A percentile compares a stretch with the other conserved stretches of the same genome.
Evolutionary conservation across 116 monocot species (phyloP).

Genomic region (Zostera marina): DNA sequence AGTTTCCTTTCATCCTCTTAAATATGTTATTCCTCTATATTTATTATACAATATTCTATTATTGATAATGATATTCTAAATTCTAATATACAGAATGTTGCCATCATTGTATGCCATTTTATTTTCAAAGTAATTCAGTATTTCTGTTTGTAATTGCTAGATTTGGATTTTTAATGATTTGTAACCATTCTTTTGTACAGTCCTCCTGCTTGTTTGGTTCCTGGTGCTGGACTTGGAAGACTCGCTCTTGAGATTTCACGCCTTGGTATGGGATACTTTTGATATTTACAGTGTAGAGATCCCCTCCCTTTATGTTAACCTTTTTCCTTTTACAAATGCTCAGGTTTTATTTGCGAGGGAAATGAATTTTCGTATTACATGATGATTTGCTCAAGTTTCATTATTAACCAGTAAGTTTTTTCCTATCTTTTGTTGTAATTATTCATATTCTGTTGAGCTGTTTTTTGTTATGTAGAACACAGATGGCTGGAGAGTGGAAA

Average conservation of each 20-base stretch:
- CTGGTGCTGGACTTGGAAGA: slow-evolving; percentile 97
- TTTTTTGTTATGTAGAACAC: slow-evolving; percentile 32
- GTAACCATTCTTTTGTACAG: slow-evolving; percentile 26
- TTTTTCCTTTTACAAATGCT: background rate
- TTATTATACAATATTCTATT: too few relatives aligned
- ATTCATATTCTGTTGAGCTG: background rate
- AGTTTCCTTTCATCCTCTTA: too few relatives aligned
- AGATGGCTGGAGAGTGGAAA: slow-evolving; percentile 52
- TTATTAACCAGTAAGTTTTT: slow-evolving; percentile 79
- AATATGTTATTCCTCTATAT: too few relatives aligned
- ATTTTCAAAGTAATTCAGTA: too few relatives aligned
- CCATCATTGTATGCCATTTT: too few relatives aligned
- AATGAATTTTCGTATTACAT: slow-evolving; percentile 99
- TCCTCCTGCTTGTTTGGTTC: slow-evolving; percentile 80
- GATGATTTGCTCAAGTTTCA: slow-evolving; percentile 98
- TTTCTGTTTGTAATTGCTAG: too few relatives aligned
- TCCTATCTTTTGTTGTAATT: background rate
- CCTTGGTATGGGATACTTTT: slow-evolving; percentile 42
- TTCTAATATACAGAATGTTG: too few relatives aligned
- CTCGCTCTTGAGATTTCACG: slow-evolving; percentile 84
- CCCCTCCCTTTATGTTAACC: background rate
- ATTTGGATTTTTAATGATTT: slow-evolving; percentile 7
- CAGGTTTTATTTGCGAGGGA: slow-evolving; percentile 84
- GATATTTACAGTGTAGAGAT: background rate
- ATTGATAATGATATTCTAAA: too few relatives aligned